phyloP scores from a whole-genome alignment of 2,329 filamentous ascomycete genomes.

The Coleophoma crateriformis region DNA sequence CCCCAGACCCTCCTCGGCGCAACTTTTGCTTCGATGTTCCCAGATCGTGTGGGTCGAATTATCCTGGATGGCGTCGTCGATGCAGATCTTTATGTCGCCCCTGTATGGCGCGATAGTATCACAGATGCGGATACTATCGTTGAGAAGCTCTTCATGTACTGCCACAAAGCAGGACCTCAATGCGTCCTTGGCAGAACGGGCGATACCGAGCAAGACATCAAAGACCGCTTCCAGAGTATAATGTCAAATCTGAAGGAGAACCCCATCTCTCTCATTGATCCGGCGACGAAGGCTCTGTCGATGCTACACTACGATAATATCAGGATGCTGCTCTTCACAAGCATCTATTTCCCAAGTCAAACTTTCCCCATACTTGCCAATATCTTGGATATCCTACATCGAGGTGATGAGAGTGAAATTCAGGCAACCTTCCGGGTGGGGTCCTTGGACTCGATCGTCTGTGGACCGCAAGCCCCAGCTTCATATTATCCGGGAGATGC shows the following conservation, averaged over 20 bases:
- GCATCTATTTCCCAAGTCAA: conserved; percentile 20
- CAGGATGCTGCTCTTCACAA: conserved; percentile 18
- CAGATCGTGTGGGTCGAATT: conserved; percentile 31
- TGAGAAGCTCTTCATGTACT: conserved; percentile 13
- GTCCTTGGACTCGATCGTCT: conserved; percentile 5
- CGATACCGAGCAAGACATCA: conserved; percentile 11
- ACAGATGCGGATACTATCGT: conserved; percentile 16
- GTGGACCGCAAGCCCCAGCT: conserved; percentile 6
- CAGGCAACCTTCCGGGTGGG: not conserved
- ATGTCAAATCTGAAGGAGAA: conserved; percentile 33
- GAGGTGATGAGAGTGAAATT: conserved; percentile 34
- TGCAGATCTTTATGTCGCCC: conserved; percentile 1
- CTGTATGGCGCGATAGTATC: not conserved
- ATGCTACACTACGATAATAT: conserved; percentile 22
- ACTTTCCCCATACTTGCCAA: conserved; percentile 18
- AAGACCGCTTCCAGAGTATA: conserved; percentile 23
- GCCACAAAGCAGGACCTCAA: conserved; percentile 21
- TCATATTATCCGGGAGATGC: conserved; percentile 14
- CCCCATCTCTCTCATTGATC: conserved; percentile 18
- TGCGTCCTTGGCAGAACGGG: conserved; percentile 9
- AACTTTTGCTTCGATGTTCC: conserved; percentile 35
- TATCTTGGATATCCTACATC: conserved; percentile 17
- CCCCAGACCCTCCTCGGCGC: conserved; percentile 24
- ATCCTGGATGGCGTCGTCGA: conserved; percentile 16
- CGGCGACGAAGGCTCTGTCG: conserved; percentile 10